Evolutionary conservation across 768 basidiomycete species (phyloP).

Genomic region (Cyclocybe aegerita): DNA sequence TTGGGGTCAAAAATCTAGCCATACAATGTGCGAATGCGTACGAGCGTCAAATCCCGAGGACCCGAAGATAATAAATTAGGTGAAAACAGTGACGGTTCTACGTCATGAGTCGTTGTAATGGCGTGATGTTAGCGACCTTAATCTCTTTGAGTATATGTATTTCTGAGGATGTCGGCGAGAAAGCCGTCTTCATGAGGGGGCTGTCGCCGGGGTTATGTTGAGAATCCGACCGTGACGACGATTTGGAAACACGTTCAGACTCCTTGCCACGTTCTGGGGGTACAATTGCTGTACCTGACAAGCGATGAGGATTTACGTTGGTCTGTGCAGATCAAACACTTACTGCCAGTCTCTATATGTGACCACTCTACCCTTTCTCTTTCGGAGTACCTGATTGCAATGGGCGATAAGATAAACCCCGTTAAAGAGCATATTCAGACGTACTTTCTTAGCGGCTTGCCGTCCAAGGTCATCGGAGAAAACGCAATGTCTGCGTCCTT

Average conservation of each 20-base stretch:
- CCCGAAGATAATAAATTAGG: background rate
- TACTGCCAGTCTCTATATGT: conserved; percentile 52
- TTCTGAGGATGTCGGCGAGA: background rate
- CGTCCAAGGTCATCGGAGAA: conserved; percentile 56
- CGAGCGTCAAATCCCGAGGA: too few relatives aligned
- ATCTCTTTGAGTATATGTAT: too few relatives aligned
- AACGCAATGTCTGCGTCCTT: conserved; percentile 47
- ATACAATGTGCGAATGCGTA: too few relatives aligned
- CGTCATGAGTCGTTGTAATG: conserved; percentile 25
- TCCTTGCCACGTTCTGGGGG: conserved; percentile 12
- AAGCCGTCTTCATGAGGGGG: conserved; percentile 10
- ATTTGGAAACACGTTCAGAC: conserved; percentile 10
- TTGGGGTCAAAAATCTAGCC: too few relatives aligned
- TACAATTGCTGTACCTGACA: conserved; percentile 6
- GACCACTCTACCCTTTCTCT: conserved; percentile 63
- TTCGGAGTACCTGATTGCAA: conserved; percentile 48
- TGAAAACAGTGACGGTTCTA: too few relatives aligned
- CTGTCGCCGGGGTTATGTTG: conserved; percentile 7
- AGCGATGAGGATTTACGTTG: background rate
- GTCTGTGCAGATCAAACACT: conserved; percentile 13
- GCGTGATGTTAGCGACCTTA: background rate
- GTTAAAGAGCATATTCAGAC: conserved; percentile 19
- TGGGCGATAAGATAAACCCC: conserved; percentile 1
- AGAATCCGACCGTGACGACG: conserved; percentile 9
- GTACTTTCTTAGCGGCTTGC: conserved; percentile 62